Evolutionary conservation across 75 land plant genomes (phyloP), one percentile per base, ranked within the genome.

Genomic region (Isoetes taiwanensis): DNA sequence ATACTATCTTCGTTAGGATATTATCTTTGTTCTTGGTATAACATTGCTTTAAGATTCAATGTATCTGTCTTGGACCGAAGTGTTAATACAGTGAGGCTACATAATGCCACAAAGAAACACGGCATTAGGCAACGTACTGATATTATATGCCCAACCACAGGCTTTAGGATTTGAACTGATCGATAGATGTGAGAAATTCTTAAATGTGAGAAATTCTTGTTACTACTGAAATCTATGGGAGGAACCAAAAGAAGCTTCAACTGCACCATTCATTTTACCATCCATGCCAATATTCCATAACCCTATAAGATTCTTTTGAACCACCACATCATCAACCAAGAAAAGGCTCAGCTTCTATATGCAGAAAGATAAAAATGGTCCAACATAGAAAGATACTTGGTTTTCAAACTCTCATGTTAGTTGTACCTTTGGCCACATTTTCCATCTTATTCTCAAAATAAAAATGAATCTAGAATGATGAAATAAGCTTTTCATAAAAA

Each of bases 291-390:
- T 68, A 37, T 56, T 74, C 89, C 88, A 84, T 6, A 89, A 55
- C 1, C 61, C 71, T 5, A 78, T 72, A 43, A 88, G 59, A 59
- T 88, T 88, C 67, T 72, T 80, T 67, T 78, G 78, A 35, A 88
- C 95, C 34, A 88, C 95, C 21, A 88, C 78, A 73, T 88, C 95
- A 62, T 88, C 95, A 43, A 84, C 96, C 64, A 89, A 54, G 39
- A 75, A 77, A 30, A 89, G 39, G 2, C 79, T 79, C 32, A n/a
- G n/a, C n/a, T n/a, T n/a, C n/a, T n/a, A n/a, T n/a, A n/a, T n/a
- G n/a, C n/a, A n/a, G n/a, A n/a, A n/a, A n/a, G n/a, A n/a, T n/a
- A n/a, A n/a, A 89, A 61, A 61, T 84, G 77, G 52, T 79, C 67
- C 26, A 90, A 59, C 75, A 84, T 63, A 1, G 81, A 75, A 29